Conservation (phyloP, 225 moss, liverwort and hornwort genomes). For the Physcomitrellopsis africana region DNA sequence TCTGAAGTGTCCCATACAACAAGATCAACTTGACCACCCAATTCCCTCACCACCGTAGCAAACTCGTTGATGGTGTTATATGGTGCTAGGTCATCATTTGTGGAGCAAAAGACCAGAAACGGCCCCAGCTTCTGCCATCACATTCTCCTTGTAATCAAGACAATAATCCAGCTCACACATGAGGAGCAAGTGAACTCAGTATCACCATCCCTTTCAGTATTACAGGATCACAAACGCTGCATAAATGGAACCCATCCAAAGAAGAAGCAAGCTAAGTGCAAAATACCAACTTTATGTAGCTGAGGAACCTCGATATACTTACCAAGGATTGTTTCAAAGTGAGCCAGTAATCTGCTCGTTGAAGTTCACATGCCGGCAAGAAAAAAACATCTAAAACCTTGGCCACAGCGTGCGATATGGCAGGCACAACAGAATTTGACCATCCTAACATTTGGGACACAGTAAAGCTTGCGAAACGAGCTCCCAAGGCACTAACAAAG, state of each 20-base stretch:
- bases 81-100: conserved; percentile 63
- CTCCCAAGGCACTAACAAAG: conserved; percentile 61
- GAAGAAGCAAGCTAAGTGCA: background rate
- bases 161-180: conserved; percentile 5
- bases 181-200: conserved; percentile 2
- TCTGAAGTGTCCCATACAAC: conserved; percentile 76
- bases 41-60: conserved; percentile 41
- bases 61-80: conserved; percentile 59
- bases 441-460: conserved; percentile 39
- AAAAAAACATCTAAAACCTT: conserved; percentile 54
- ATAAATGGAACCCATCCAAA: conserved; percentile 12
- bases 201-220: conserved; percentile 16
- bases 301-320: conserved; percentile 16
- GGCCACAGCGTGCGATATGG: conserved; percentile 40
- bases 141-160: conserved; percentile 5
- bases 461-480: conserved; percentile 50
- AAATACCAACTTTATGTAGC: no score
- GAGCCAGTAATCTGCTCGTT: conserved; percentile 70
- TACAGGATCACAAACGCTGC: background rate
- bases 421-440: conserved; percentile 42
- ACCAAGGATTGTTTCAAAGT: conserved; percentile 61
- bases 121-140: conserved; percentile 70
- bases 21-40: conserved; percentile 64
- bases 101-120: conserved; percentile 70
- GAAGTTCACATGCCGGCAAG: conserved; percentile 43